Percentiles rank a stretch among this genome's conserved stretches.
phyloP scores from a whole-genome alignment of 2,329 filamentous ascomycete genomes.

The Colletotrichum nymphaeae region DNA sequence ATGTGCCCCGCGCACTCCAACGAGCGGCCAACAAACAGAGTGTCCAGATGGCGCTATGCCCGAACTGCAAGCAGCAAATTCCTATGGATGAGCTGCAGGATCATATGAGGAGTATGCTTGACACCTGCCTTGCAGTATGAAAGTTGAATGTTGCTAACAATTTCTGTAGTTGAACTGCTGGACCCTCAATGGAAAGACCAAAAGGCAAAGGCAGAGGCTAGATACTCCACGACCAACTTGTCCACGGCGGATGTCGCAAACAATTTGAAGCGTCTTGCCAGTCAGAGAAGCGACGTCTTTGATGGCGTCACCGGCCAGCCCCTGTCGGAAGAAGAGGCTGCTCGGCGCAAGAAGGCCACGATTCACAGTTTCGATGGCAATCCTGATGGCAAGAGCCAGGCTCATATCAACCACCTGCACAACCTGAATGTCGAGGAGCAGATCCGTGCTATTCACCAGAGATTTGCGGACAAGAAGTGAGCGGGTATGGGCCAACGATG shows the following conservation, averaged over 20 bases:
- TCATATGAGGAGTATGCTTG: conserved; percentile 83
- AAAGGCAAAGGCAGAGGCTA: conserved; percentile 86
- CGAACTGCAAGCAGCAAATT: conserved; percentile 92
- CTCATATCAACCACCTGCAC: conserved; percentile 69
- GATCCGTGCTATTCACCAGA: conserved; percentile 73
- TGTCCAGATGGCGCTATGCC: conserved; percentile 80
- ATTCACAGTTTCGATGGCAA: conserved; percentile 69
- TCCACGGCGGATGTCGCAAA: conserved; percentile 89
- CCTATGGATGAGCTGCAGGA: conserved; percentile 88
- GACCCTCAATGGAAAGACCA: conserved; percentile 98
- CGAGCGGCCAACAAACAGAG: conserved; percentile 74
- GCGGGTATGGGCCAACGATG: background rate
- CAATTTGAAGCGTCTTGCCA: conserved; percentile 94
- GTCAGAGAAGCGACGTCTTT: conserved; percentile 88
- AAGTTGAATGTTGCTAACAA: conserved; percentile 46
- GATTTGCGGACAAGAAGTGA: conserved; percentile 51
- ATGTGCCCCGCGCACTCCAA: conserved; percentile 85
- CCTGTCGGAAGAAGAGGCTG: conserved; percentile 78
- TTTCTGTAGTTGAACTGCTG: conserved; percentile 79
- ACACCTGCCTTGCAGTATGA: background rate
- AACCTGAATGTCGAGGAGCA: conserved; percentile 87
- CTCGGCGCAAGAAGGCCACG: conserved; percentile 81
- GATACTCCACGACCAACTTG: conserved; percentile 87
- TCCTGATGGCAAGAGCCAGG: conserved; percentile 57
- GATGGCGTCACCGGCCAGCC: conserved; percentile 77